Base-by-base conservation (phyloP, 2,329 filamentous ascomycete genomes). In the Arachnomyces sp. region DNA sequence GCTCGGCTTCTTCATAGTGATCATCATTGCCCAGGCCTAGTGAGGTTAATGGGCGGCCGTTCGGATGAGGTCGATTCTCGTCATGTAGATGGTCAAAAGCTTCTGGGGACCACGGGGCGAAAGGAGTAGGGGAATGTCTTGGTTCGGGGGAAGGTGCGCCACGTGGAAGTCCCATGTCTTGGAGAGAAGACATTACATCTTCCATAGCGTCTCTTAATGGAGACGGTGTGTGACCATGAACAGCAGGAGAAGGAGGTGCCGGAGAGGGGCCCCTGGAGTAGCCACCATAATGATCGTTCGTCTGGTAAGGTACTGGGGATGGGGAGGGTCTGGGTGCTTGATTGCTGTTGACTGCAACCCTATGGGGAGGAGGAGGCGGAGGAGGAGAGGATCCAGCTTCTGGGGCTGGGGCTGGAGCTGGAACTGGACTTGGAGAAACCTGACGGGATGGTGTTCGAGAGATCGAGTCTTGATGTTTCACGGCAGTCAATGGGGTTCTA, bases 201-300 rank as follows among this genome's bases (percentile, higher is more conserved):
- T 96, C 90, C 88, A 98, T 98, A 1, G 92, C 92, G 60, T 89
- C 87, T 43, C 92, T 76, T 2, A 98, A 68, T 0, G 92, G 92
- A 2, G 92, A 96, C 1, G 92, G 92, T 0, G 92, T 98, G 59
- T 85, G 68, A 1, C 79, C 79, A 33, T 73, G 76, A 30, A 70
- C 68, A 34, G 72, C 77, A 2, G 84, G 79, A 4, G 86, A 88
- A 3, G 78, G 61, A 8, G 61, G 59, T 11, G 54, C 58, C 7
- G 71, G 69, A 7, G 74, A 76, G 5, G 70, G 67, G 7, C 65
- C 68, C 47, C 72, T 58, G 14, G 62, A 51, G 17, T 64, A 52
- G 13, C 51, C 47, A 7, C 58, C 48, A 46, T 63, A 66, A 15
- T 58, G 60, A 38, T 67, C 59, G 34, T 65, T 66, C 61, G 64